phyloP scores from a whole-genome alignment of 1,284 basidiomycete species.

The Malassezia sympodialis region DNA sequence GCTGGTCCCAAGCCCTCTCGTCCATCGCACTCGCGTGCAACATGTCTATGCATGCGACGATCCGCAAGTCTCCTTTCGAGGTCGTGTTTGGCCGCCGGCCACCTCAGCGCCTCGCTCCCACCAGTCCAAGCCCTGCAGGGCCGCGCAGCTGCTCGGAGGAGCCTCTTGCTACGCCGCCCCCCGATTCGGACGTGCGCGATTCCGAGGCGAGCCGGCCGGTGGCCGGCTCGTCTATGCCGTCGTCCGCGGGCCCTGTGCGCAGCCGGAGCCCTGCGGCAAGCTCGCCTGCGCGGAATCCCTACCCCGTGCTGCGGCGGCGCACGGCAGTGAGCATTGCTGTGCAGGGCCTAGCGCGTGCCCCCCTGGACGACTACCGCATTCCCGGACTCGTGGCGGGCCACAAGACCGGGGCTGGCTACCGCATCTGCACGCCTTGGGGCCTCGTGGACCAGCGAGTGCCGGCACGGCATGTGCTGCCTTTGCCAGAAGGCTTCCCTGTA shows the following conservation, averaged over 20 bases:
- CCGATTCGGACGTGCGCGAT: too few species aligned
- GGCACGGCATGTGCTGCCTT: not conserved
- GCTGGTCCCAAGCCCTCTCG: not conserved
- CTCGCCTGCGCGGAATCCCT: not conserved
- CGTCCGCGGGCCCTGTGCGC: not conserved
- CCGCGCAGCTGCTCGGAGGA: not conserved
- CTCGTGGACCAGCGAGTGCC: not conserved
- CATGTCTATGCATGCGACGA: slow-evolving; percentile 1
- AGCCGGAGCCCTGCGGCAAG: not conserved
- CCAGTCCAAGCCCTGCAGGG: not conserved
- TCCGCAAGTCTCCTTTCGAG: not conserved
- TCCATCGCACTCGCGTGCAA: slow-evolving; percentile 7
- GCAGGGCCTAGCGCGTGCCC: not conserved
- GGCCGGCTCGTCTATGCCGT: too few species aligned
- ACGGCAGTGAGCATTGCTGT: not conserved
- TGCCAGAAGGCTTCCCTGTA: slow-evolving; percentile 1
- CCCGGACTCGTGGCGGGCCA: slow-evolving; percentile 1
- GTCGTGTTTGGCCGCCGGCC: slow-evolving; percentile 7
- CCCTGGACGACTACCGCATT: slow-evolving; percentile 3
- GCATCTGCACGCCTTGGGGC: not conserved
- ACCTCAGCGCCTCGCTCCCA: not conserved
- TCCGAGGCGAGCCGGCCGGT: too few species aligned
- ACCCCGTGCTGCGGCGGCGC: not conserved
- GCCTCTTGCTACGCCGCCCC: too few species aligned
- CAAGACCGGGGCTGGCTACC: not conserved